phyloP scores from a whole-genome alignment of 371 early-diverging fungal genomes.

The Mortierella sp. region DNA sequence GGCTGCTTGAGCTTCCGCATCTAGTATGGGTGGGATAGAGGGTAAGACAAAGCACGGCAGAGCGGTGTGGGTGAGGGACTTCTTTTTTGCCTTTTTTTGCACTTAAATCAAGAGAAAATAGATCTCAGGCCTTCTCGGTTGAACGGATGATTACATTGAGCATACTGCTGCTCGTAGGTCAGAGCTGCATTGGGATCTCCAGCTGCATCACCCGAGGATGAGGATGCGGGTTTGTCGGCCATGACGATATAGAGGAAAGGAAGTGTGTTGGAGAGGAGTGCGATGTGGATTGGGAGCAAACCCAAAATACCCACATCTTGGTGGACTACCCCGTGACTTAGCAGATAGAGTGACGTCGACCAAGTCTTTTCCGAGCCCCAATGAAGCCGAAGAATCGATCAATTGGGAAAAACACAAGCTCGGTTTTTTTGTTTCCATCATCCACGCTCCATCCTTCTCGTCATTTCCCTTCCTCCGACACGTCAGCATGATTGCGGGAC shows the following conservation, averaged over 20 bases:
- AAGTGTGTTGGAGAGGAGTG: neutral
- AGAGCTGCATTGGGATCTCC: slow-evolving; percentile 27
- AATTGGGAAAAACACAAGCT: too few species aligned
- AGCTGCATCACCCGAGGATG: slow-evolving; percentile 13
- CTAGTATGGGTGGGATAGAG: slow-evolving; percentile 4
- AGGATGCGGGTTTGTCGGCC: slow-evolving; percentile 38
- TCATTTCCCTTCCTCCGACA: slow-evolving; percentile 11
- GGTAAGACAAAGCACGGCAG: neutral
- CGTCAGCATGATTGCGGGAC: slow-evolving; percentile 44
- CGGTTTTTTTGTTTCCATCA: slow-evolving; percentile 6
- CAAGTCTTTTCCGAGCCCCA: neutral
- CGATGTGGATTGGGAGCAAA: too few species aligned
- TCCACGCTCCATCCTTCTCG: neutral
- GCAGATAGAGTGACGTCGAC: slow-evolving; percentile 22
- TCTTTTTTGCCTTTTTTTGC: slow-evolving; percentile 5
- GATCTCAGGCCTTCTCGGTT: neutral
- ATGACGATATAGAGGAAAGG: slow-evolving; percentile 5
- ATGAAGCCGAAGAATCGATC: neutral
- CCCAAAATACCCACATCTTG: too few species aligned
- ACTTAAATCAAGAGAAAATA: too few species aligned
- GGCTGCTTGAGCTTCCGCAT: slow-evolving; percentile 48
- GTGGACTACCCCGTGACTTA: too few species aligned
- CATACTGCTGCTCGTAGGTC: slow-evolving; percentile 52
- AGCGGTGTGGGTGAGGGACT: neutral
- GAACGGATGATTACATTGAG: slow-evolving; percentile 30